Base-by-base conservation (phyloP, 306 rosid genomes). In the Purshia tridentata region DNA sequence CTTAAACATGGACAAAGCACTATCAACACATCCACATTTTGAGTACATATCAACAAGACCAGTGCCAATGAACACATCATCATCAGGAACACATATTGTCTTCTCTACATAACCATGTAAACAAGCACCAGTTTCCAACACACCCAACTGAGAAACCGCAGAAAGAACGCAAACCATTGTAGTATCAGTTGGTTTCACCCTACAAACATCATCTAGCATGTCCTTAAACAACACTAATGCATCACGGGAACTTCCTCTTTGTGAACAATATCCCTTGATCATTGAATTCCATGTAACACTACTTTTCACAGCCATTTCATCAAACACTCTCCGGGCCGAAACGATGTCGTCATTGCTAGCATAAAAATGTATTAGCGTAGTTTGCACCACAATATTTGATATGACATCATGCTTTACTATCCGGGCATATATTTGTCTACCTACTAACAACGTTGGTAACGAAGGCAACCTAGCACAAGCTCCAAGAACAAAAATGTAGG, bases 21-120 rank as follows among this genome's bases (percentile, higher is more conserved):
- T 76, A 35, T 82, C 73, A 22, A 88, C 77, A 58, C 88, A 84
- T 10, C 96, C 96, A 59, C 98, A 90, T 84, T 92, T 92, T 9
- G 92, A 80, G 81, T 92, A 92, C 96, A 92, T 90, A 80, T 90
- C 93, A 51, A 92, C 87, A 52, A 92, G 86, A 55, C 91, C 85
- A 13, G 98, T 88, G 41, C 96, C 98, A 22, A 90, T 78, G 74
- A 88, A 90, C 63, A 92, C 88, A 85, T 90, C 94, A 76, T 70
- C 64, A 74, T 86, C 91, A 50, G 90, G 82, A 59, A 63, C 70
- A 60, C 72, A n/a, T 42, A 84, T 49, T 16, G 80, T 76, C 76
- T 92, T 92, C 81, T 73, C 83, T 1, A 80, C 75, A 81, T 86
- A 85, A 10, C 89, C 96, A 65, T 92, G 98, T 51, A 92, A 42